Percentiles rank a stretch among this genome's conserved stretches.
Conservation (phyloP, 495 filamentous ascomycete species). For the Melanomma pulvis-pyrius region DNA sequence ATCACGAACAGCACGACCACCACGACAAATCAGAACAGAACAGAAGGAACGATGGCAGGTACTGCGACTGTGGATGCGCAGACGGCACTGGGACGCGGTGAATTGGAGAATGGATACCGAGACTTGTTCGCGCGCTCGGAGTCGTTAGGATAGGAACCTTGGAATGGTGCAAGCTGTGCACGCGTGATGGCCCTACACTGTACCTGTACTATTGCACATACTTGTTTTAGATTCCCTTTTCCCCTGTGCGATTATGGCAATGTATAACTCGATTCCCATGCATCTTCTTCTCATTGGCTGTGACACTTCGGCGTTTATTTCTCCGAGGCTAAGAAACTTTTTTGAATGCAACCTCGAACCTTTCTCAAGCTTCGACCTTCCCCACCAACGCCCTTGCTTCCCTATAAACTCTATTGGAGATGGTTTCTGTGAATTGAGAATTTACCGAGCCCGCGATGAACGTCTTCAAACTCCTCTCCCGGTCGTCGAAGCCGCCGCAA, state of each 20-base stretch:
- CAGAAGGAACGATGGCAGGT: background rate
- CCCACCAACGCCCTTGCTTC: background rate
- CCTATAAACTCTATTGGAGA: background rate
- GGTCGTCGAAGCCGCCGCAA: constrained; percentile 58
- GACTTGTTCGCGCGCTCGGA: background rate
- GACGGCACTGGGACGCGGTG: background rate
- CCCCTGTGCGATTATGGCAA: constrained; percentile 32
- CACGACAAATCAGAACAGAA: too few species aligned
- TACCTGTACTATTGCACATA: constrained; percentile 44
- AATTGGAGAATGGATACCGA: background rate
- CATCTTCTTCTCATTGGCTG: background rate
- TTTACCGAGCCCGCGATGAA: constrained; percentile 53
- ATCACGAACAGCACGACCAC: background rate
- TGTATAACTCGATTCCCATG: constrained; percentile 13
- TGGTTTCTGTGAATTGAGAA: background rate
- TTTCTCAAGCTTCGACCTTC: background rate
- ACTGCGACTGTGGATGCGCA: background rate
- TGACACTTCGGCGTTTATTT: constrained; percentile 13
- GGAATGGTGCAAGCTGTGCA: constrained; percentile 3
- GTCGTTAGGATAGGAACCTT: background rate
- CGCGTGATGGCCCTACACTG: constrained; percentile 27
- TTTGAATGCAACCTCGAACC: constrained; percentile 6
- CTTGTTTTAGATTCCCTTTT: constrained; percentile 36
- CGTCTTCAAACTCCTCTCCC: constrained; percentile 67
- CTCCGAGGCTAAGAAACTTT: constrained; percentile 22